Conservation (phyloP, 169 alveolate species). For the Plasmodium vivax region DNA sequence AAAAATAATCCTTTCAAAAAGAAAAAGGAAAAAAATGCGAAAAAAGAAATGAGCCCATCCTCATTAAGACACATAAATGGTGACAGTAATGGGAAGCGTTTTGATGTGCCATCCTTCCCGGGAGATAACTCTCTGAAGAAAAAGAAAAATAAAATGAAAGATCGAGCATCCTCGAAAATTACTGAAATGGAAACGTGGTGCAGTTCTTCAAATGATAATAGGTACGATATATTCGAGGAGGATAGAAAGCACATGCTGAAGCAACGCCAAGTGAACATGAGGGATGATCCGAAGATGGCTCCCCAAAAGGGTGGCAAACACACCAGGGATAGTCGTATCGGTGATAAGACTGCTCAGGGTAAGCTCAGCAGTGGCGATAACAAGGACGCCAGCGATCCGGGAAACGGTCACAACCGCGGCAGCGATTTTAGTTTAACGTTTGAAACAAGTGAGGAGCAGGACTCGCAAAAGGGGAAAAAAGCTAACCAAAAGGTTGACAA, state of each 20-base stretch:
- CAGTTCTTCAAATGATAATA: conserved; percentile 49
- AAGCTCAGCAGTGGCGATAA: neutral
- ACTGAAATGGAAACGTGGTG: conserved; percentile 67
- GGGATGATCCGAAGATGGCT: neutral
- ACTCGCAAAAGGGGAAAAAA: neutral
- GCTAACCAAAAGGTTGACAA: neutral
- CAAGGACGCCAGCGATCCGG: neutral
- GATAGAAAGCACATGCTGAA: conserved; percentile 24
- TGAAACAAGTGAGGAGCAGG: neutral
- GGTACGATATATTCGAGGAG: conserved; percentile 52
- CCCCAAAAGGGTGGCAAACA: neutral
- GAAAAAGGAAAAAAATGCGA: neutral
- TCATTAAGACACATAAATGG: neutral
- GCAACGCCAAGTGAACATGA: conserved; percentile 23
- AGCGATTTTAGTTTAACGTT: neutral
- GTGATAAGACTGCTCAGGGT: neutral
- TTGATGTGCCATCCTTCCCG: conserved; percentile 4
- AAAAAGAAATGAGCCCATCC: neutral
- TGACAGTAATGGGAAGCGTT: neutral
- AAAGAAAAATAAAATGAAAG: conserved; percentile 21
- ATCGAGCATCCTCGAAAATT: conserved; percentile 12
- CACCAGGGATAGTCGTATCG: neutral
- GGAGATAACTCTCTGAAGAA: neutral
- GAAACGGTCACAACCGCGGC: neutral
- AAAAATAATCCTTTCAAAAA: neutral